Base-by-base conservation (phyloP, 2,329 filamentous ascomycete species). In the Monilinia aucupariae region DNA sequence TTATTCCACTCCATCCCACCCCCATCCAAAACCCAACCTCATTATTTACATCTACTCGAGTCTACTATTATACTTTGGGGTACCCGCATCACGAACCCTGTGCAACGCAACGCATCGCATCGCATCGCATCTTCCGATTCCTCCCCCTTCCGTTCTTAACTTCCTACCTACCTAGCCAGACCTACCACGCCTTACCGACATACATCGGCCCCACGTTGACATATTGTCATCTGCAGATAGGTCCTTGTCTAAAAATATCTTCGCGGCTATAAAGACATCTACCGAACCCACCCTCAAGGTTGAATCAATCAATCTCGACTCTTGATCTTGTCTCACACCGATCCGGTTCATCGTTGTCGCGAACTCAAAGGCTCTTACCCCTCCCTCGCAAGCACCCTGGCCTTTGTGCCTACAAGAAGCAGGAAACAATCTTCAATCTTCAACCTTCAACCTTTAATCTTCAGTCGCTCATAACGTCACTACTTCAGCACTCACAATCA, bases 181-280 rank as follows among this genome's bases (percentile, higher is more conserved):
- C 51, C 9, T 49, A 20, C 47, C 45, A 48, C 27, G 3, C 7
- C 5, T 15, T 52, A 52, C 49, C 30, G 32, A 43, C 34, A 25
- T 54, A 43, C 13, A n/a, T 32, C 48, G 43, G 58, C 58, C 58
- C 48, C 48, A 43, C 48, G 48, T 53, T 32, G 32, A 27, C 25
- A 51, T 30, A 51, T 37, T 27, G n/a, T 43, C 45, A 8, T 25
- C 48, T 60, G 22, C 25, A 12, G n/a, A 27, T 32, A 60, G 25
- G 17, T 41, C n/a, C 25, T 30, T 12, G 37, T 17, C 59, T 47
- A 32, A 53, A 49, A 53, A 61, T 47, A 52, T 47, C 39, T 2
- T 53, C 27, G 37, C 39, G 37, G 34, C 8, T 58, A 62, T 62
- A 62, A 62, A 62, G 51, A 58, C 45, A 48, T 56, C 60, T 30